Evolutionary conservation across 2,329 filamentous ascomycete species (phyloP).

Genomic region (Scorias spongiosa): DNA sequence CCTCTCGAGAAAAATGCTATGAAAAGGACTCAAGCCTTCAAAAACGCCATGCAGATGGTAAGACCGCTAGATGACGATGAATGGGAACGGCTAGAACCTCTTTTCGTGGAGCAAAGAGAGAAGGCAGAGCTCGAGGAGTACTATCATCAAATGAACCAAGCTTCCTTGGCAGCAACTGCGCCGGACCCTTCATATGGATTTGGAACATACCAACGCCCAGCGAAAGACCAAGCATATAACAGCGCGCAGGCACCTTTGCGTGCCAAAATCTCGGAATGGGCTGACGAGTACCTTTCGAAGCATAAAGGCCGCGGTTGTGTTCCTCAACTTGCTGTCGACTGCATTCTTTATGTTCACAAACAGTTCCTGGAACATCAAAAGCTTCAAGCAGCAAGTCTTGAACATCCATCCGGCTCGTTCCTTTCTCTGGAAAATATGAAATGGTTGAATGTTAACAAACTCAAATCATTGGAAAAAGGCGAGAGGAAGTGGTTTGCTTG

Average conservation of each 20-base stretch:
- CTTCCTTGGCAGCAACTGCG: constrained; percentile 29
- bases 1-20: constrained; percentile 48
- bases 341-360: constrained; percentile 35
- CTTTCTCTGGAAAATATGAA: constrained; percentile 75
- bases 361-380: constrained; percentile 4
- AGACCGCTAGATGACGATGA: constrained; percentile 51
- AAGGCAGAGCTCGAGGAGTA: constrained; percentile 45
- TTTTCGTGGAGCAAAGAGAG: constrained; percentile 49
- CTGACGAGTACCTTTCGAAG: constrained; percentile 53
- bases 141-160: constrained; percentile 25
- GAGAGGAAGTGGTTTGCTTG: constrained; percentile 65
- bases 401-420: constrained; percentile 6
- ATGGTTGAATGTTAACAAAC: constrained; percentile 65
- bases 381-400: constrained; percentile 33
- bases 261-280: constrained; percentile 47
- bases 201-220: constrained; percentile 6
- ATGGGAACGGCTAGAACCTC: constrained; percentile 54
- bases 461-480: constrained; percentile 50
- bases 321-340: constrained; percentile 55
- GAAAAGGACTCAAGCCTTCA: constrained; percentile 57
- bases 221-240: constrained; percentile 46
- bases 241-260: constrained; percentile 53
- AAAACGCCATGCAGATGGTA: constrained; percentile 55
- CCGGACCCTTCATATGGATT: constrained; percentile 31
- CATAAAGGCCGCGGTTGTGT: constrained; percentile 47